Base-by-base conservation (phyloP, 345 rosid genomes). In the Trapa incisa region DNA sequence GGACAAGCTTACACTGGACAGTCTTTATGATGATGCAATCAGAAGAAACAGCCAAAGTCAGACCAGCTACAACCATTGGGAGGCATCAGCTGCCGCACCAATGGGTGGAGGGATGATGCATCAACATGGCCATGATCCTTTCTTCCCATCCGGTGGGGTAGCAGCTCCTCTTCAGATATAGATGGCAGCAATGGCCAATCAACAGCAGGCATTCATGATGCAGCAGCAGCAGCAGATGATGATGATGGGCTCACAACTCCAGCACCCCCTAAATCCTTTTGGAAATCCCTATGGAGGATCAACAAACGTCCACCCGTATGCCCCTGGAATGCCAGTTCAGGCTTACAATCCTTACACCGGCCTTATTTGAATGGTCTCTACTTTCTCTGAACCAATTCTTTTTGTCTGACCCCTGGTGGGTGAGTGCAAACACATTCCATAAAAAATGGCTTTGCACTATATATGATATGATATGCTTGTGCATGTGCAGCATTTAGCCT, bases 11-110 rank as follows among this genome's bases (percentile, higher is more conserved):
- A 94, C 91, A 58, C 75, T 94, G 47, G 96, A 94, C 82, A 91
- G 99, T 82, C 75, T 94, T 36, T 94, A 94, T 60, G 99, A 94
- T 61, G 99, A 94, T 75, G 99, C 97, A 64, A 86, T 94, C 57
- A 80, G 95, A 83, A 82, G 83, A 76, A 91, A 52, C 81, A 89
- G 72, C 79, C 96, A 87, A 75, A 85, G 75, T 39, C 38, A 38
- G 63, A 74, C 79, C 57, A 89, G 89, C 86, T 85, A 89, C 80
- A 94, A 82, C 65, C 90, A 97, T 1, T 91, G 97, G 97, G 99
- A 89, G 66, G 71, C 75, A 47, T 6, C 50, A 8, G 38, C 38
- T 11, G 37, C 63, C 15, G 65, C 70, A 35, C 92, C 80, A 12
- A 66, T 75, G 79, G 72, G 77, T 2, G 80, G 77, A 72, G 65